Conservation (phyloP, 2,329 filamentous ascomycete genomes). For the Hortaea werneckii region DNA sequence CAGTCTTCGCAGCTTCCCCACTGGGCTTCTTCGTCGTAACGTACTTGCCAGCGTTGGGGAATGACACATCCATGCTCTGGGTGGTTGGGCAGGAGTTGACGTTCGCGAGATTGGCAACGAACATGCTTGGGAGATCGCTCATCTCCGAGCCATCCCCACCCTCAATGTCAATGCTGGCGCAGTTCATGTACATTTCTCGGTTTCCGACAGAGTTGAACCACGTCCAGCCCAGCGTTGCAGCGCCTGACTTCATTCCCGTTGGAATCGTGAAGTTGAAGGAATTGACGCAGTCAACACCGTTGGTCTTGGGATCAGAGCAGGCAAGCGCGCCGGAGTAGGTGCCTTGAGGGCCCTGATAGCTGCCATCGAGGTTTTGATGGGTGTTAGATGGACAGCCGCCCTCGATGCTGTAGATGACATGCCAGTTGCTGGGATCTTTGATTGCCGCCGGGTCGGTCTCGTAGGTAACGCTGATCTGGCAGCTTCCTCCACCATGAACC, state of each 20-base stretch:
- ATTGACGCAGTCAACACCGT: conserved; percentile 5
- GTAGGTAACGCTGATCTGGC: conserved; percentile 78
- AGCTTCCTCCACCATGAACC: conserved; percentile 83
- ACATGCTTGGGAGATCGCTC: conserved; percentile 59
- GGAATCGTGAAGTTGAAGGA: conserved; percentile 63
- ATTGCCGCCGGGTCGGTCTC: conserved; percentile 56
- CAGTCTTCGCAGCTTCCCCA: not conserved
- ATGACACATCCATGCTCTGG: conserved; percentile 50
- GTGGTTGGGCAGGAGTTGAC: conserved; percentile 42
- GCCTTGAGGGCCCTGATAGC: conserved; percentile 16
- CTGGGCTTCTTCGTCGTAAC: conserved; percentile 33
- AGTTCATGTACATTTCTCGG: conserved; percentile 98
- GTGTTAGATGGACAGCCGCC: conserved; percentile 68
- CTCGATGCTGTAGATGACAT: conserved; percentile 79
- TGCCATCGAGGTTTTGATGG: conserved; percentile 41
- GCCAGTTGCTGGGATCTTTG: conserved; percentile 55
- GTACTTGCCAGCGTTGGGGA: conserved; percentile 55
- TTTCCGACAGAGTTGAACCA: conserved; percentile 93
- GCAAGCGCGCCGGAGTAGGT: conserved; percentile 4
- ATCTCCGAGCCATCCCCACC: conserved; percentile 46
- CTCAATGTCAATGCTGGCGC: conserved; percentile 61
- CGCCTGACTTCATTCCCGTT: conserved; percentile 57
- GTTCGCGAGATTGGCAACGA: conserved; percentile 58
- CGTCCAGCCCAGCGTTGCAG: conserved; percentile 79
- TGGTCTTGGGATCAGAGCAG: conserved; percentile 7